Base-by-base conservation (phyloP, 495 filamentous ascomycete genomes). In the Penicillium nucicola region DNA sequence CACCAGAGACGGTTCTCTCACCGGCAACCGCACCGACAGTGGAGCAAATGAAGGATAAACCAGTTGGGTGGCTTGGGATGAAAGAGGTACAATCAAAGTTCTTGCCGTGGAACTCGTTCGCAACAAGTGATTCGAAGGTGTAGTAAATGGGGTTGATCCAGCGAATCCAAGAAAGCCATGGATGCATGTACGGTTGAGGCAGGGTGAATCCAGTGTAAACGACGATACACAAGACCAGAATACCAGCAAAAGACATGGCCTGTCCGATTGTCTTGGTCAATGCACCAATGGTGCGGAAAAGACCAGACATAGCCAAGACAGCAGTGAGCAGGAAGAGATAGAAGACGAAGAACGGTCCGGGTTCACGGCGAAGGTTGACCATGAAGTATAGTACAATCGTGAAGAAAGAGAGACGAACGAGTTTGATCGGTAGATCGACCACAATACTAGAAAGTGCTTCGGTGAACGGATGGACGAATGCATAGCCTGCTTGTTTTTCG, bases 401-500 rank as follows among this genome's bases (percentile, higher is more conserved):
- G 62, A 82, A 83, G 11, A 69, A 56, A 8, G 67, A 53, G 13
- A 70, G 62, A 2, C 65, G 65, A 3, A 72, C 19, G 5, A 81
- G 60, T 46, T 80, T 80, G 38, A 74, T 66, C 0, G 80, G 79
- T 5, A 85, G 58, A 47, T 87, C 83, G 3, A 71, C 64, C 4
- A 84, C 61, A 12, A 83, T 69, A 1, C 73, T 71, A 9, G 80
- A 82, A 1, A 82, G 46, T 0, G 77, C 76, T 49, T 85, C 81
- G 5, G 81, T 72, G 22, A 74, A 73, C 0, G 84, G 83, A 38
- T 81, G 80, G 33, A 83, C 83, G 46, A 86, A 80, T 20, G 80
- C 77, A 53, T 82, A 86, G 1, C 68, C 71, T 4, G 68, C 66
- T 28, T 86, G 84, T 54, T 86, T 86, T 43, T 81, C 77, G 5